These are phyloP conservation scores for Neofusicoccum cordaticola DNA, from an alignment of 2,329 filamentous ascomycete genomes.

Conservation along the genomic window DNA sequence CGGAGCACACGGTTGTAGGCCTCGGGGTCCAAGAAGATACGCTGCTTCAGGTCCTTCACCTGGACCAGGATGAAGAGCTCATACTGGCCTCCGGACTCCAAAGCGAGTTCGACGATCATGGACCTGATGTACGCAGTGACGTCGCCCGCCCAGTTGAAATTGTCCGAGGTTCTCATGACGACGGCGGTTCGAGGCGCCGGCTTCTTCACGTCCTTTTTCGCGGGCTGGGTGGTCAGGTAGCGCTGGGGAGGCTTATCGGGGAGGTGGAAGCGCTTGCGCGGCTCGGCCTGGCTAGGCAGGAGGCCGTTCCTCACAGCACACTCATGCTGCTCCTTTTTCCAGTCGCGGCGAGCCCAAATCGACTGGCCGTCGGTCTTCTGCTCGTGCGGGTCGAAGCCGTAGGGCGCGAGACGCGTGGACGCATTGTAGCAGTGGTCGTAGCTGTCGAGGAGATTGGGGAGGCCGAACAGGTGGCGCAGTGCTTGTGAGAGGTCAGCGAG, in stretches of 20 bases:
- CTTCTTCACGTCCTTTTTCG: background rate
- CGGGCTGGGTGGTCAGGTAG: background rate
- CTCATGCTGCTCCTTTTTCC: slow-evolving; percentile 67
- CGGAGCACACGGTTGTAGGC: slow-evolving; percentile 60
- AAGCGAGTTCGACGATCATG: slow-evolving; percentile 46
- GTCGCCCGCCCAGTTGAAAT: slow-evolving; percentile 46
- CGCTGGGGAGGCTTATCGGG: background rate
- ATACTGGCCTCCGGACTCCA: slow-evolving; percentile 48
- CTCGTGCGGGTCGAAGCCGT: slow-evolving; percentile 1
- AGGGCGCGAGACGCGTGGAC: slow-evolving; percentile 1
- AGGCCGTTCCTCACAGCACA: slow-evolving; percentile 63
- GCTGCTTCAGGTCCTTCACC: slow-evolving; percentile 52
- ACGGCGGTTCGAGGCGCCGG: slow-evolving; percentile 35
- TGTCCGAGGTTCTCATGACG: slow-evolving; percentile 46
- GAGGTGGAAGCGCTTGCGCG: slow-evolving; percentile 1
- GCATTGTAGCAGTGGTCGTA: slow-evolving; percentile 13
- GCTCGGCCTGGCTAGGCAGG: background rate
- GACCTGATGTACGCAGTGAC: slow-evolving; percentile 45
- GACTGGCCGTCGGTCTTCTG: background rate
- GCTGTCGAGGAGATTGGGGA: slow-evolving; percentile 11
- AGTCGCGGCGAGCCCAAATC: slow-evolving; percentile 42
- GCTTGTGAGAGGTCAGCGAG: background rate
- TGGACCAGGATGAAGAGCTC: slow-evolving; percentile 49
- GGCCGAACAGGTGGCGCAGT: slow-evolving; percentile 14
- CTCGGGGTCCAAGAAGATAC: slow-evolving; percentile 58